These are phyloP conservation scores for Chernovozyma sophiae-reginae DNA, from an alignment of 1,139 yeast genomes.

Conservation along the genomic window DNA sequence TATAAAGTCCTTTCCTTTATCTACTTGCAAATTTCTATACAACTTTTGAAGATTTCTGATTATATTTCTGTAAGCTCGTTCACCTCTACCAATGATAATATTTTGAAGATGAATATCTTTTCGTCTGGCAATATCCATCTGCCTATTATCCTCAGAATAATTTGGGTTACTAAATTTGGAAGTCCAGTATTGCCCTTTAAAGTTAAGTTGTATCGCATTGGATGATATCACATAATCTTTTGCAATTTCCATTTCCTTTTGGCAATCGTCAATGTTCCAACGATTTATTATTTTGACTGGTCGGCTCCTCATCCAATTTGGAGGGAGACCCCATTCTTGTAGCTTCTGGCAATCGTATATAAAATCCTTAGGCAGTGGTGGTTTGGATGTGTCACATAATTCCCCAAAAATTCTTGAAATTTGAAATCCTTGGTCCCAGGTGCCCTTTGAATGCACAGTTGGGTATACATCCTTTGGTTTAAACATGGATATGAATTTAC, in stretches of 20 bases:
- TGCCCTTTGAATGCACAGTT: constrained; percentile 27
- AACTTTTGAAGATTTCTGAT: constrained; percentile 16
- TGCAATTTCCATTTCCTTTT: constrained; percentile 22
- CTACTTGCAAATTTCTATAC: constrained; percentile 7
- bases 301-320: constrained; percentile 11
- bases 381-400: constrained; percentile 19
- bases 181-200: constrained; percentile 9
- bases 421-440: constrained; percentile 41
- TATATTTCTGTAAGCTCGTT: constrained; percentile 16
- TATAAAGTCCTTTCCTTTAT: constrained; percentile 5
- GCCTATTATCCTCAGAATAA: constrained; percentile 4
- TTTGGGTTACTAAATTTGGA: constrained; percentile 5
- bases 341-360: constrained; percentile 27
- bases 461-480: constrained; percentile 46
- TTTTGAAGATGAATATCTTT: constrained; percentile 21
- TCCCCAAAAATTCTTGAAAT: constrained; percentile 45
- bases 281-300: constrained; percentile 26
- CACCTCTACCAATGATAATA: constrained; percentile 24
- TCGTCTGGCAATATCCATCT: constrained; percentile 7
- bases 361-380: constrained; percentile 13
- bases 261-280: constrained; percentile 34
- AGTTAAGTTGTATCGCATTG: not conserved
- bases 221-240: constrained; percentile 3
- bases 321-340: constrained; percentile 19
- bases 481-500: constrained; percentile 34